These are phyloP conservation scores for Penicillium nordicum DNA, from an alignment of 2,329 filamentous ascomycete species.

Conservation along the genomic window DNA sequence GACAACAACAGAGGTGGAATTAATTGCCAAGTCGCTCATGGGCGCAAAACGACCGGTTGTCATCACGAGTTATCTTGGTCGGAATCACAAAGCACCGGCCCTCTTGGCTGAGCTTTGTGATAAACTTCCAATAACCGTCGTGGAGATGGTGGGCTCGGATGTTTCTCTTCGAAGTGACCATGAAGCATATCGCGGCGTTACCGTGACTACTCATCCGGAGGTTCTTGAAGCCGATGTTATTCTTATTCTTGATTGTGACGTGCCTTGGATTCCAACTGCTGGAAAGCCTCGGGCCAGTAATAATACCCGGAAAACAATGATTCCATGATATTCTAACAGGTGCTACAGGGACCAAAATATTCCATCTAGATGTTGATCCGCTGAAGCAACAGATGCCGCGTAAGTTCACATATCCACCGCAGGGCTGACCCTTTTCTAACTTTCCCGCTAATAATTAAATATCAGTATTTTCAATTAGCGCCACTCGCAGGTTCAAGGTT, in stretches of 20 bases:
- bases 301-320: too few species aligned
- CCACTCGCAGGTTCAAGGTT: slow-evolving; percentile 41
- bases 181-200: slow-evolving; percentile 61
- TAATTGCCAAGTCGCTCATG: slow-evolving; percentile 41
- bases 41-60: slow-evolving; percentile 46
- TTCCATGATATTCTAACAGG: slow-evolving; percentile 17
- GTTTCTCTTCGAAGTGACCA: slow-evolving; percentile 45
- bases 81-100: slow-evolving; percentile 41
- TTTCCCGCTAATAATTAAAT: slow-evolving; percentile 24
- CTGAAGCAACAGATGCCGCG: slow-evolving; percentile 68
- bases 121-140: slow-evolving; percentile 45
- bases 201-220: slow-evolving; percentile 67
- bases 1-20: slow-evolving; percentile 28
- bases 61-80: slow-evolving; percentile 49
- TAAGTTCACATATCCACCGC: slow-evolving; percentile 56
- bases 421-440: neutral
- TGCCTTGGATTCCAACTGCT: slow-evolving; percentile 82
- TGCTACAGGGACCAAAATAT: slow-evolving; percentile 51
- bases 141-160: slow-evolving; percentile 50
- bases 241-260: slow-evolving; percentile 78
- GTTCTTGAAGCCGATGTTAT: slow-evolving; percentile 78
- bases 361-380: slow-evolving; percentile 64
- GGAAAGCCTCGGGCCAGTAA: slow-evolving; percentile 47
- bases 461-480: slow-evolving; percentile 46
- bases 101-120: slow-evolving; percentile 47